These are phyloP conservation scores for Malassezia globosa DNA, from an alignment of 1,284 basidiomycete genomes.

Conservation along the genomic window DNA sequence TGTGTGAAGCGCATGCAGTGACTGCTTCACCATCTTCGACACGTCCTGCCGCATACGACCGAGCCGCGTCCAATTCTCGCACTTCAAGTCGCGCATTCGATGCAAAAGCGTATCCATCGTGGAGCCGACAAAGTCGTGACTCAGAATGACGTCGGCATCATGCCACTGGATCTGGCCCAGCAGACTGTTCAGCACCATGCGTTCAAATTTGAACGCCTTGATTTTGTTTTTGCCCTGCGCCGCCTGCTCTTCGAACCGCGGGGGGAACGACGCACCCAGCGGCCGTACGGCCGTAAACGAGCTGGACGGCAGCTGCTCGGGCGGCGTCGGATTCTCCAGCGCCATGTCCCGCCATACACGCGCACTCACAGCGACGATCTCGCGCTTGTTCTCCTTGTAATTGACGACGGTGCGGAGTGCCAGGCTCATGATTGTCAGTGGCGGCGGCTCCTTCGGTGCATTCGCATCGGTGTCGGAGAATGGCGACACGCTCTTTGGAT, in stretches of 20 bases:
- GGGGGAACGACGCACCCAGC: conserved; percentile 70
- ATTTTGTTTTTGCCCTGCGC: conserved; percentile 57
- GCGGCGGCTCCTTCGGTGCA: conserved; percentile 72
- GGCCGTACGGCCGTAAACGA: conserved; percentile 86
- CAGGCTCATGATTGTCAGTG: conserved; percentile 80
- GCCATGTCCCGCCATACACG: conserved; percentile 65
- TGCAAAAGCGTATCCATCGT: conserved; percentile 81
- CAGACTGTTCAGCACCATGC: conserved; percentile 70
- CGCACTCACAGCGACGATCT: conserved; percentile 74
- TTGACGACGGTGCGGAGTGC: conserved; percentile 85
- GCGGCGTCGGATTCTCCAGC: conserved; percentile 41
- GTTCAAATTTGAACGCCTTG: conserved; percentile 61
- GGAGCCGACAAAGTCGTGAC: conserved; percentile 87
- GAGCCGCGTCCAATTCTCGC: conserved; percentile 82
- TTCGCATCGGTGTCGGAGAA: conserved; percentile 62
- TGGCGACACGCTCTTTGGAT: conserved; percentile 79
- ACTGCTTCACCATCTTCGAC: conserved; percentile 63
- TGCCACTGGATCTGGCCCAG: conserved; percentile 71
- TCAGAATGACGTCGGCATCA: conserved; percentile 88
- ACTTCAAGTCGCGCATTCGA: conserved; percentile 64
- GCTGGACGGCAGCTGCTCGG: conserved; percentile 59
- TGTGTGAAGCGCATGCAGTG: conserved; percentile 66
- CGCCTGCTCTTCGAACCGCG: conserved; percentile 59
- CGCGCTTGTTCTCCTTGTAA: conserved; percentile 81
- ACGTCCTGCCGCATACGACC: conserved; percentile 58